Evolutionary conservation across 1,284 basidiomycete genomes (phyloP).

Genomic region (Pseudozyma pruni): DNA sequence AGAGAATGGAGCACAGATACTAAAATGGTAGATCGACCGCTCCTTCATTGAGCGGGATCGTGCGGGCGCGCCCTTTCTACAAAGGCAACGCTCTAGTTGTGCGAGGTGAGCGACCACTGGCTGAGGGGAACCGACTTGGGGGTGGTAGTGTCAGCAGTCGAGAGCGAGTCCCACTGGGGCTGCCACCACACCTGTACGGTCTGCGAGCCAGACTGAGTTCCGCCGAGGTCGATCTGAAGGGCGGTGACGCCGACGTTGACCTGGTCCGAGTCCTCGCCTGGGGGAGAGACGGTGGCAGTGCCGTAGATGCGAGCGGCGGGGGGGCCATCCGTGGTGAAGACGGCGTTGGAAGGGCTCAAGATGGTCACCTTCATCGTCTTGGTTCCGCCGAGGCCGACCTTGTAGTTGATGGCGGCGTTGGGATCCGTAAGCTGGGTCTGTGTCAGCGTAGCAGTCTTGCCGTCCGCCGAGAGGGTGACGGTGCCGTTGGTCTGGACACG

Average conservation of each 20-base stretch:
- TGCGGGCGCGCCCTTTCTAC: neutral
- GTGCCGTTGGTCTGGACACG: slow-evolving; percentile 94
- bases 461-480: slow-evolving; percentile 62
- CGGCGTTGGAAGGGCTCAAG: slow-evolving; percentile 74
- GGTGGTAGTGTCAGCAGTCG: slow-evolving; percentile 49
- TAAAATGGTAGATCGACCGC: slow-evolving; percentile 11
- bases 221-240: slow-evolving; percentile 76
- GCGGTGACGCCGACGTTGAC: slow-evolving; percentile 82
- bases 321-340: slow-evolving; percentile 32
- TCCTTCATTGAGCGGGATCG: slow-evolving; percentile 5
- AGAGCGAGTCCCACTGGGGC: slow-evolving; percentile 60
- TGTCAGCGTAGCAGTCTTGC: slow-evolving; percentile 74
- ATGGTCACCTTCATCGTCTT: slow-evolving; percentile 71
- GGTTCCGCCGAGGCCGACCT: slow-evolving; percentile 46
- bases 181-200: slow-evolving; percentile 69
- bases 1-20: neutral
- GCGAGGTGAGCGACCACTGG: slow-evolving; percentile 63
- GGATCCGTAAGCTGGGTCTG: slow-evolving; percentile 73
- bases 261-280: slow-evolving; percentile 74
- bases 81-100: slow-evolving; percentile 56
- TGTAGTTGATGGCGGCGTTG: slow-evolving; percentile 72
- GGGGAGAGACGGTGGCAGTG: slow-evolving; percentile 74
- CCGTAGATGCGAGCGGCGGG: slow-evolving; percentile 70
- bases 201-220: slow-evolving; percentile 68
- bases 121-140: slow-evolving; percentile 59